phyloP scores from a whole-genome alignment of 345 rosid species.

The Rhizophora apiculata region DNA sequence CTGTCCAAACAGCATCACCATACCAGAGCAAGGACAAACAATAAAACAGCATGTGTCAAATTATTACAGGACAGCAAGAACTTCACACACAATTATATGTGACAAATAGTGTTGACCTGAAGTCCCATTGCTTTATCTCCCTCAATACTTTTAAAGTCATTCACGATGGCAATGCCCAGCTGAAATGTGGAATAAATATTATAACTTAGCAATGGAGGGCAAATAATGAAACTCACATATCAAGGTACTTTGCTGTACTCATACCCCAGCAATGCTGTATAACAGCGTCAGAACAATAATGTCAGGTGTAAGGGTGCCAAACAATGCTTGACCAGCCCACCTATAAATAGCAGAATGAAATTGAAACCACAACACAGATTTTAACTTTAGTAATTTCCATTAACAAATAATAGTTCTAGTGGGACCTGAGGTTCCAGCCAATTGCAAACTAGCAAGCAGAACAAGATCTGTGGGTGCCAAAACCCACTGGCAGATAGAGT shows the following conservation, averaged over 20 bases:
- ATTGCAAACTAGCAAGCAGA: not conserved
- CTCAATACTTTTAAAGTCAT: constrained; percentile 96
- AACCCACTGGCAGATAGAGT: not conserved
- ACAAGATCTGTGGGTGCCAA: not conserved
- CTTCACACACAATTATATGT: not conserved
- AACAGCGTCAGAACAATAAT: constrained; percentile 87
- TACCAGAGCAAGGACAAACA: not conserved
- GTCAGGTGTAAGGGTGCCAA: constrained; percentile 93
- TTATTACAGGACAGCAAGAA: constrained; percentile 11
- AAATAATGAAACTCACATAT: not conserved
- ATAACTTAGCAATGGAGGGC: constrained; percentile 5
- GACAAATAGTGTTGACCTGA: constrained; percentile 44
- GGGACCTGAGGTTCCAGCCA: not conserved
- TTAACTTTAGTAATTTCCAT: not conserved
- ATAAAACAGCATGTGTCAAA: not conserved
- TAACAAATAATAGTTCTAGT: not conserved
- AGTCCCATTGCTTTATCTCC: constrained; percentile 96
- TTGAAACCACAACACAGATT: not conserved
- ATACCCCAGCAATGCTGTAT: constrained; percentile 97
- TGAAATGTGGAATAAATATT: constrained; percentile 31
- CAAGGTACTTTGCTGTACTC: not conserved
- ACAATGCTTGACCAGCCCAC: constrained; percentile 99
- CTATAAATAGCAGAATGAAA: constrained; percentile 36
- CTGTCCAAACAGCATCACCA: constrained; percentile 38
- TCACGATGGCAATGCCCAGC: constrained; percentile 92